Conservation (phyloP, 2,329 filamentous ascomycete species). For the Colletotrichum abscissum region DNA sequence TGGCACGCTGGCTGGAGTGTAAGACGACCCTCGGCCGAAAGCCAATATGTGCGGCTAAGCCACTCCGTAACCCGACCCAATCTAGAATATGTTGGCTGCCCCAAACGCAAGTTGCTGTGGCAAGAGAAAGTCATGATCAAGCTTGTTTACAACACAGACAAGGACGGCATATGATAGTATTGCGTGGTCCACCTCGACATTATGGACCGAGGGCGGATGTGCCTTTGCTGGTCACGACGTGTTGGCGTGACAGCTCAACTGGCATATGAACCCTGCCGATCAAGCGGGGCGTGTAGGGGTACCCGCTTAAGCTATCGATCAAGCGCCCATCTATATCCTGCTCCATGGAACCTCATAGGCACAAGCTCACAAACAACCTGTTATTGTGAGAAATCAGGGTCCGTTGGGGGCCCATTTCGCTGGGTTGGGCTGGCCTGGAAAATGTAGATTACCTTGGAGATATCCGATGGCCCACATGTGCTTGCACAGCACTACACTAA, state of each 20-base stretch:
- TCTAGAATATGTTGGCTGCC: not conserved
- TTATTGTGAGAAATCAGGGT: slow-evolving; percentile 17
- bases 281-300: slow-evolving; percentile 6
- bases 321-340: not conserved
- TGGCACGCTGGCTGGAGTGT: not conserved
- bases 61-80: not conserved
- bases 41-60: not conserved
- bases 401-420: slow-evolving; percentile 2
- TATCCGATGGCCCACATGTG: slow-evolving; percentile 8
- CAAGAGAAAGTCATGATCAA: not conserved
- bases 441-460: not conserved
- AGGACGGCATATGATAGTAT: not conserved
- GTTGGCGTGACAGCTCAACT: slow-evolving; percentile 9
- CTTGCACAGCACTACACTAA: not conserved
- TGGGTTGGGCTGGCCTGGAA: slow-evolving; percentile 14
- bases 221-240: not conserved
- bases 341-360: not conserved
- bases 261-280: slow-evolving; percentile 1
- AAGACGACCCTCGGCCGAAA: not conserved
- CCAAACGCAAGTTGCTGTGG: not conserved
- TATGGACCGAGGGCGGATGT: not conserved
- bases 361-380: not conserved
- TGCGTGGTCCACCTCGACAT: not conserved
- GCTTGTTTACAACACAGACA: not conserved
- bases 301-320: not conserved